phyloP scores from a whole-genome alignment of 2,329 filamentous ascomycete species.

The Pezicula neosporulosa region DNA sequence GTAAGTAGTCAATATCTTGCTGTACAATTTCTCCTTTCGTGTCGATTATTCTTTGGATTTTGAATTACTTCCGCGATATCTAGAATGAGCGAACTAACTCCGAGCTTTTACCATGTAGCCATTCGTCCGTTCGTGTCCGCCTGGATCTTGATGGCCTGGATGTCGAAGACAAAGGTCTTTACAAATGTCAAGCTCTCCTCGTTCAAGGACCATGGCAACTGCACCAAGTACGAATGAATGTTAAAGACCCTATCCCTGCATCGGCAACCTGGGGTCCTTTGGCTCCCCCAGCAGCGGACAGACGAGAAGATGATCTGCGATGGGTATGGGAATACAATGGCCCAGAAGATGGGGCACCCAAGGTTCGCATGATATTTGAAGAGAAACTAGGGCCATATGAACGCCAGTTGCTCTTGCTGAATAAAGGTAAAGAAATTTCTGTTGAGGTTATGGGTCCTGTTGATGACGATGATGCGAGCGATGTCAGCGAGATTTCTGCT shows the following conservation, averaged over 20 bases:
- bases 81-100: too few species aligned
- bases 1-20: too few species aligned
- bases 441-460: not conserved
- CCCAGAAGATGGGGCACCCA: conserved; percentile 36
- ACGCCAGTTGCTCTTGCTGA: conserved; percentile 41
- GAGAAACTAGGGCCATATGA: conserved; percentile 52
- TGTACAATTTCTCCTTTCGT: too few species aligned
- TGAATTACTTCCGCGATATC: too few species aligned
- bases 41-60: too few species aligned
- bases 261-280: conserved; percentile 20
- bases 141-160: conserved; percentile 30
- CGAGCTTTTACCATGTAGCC: not conserved
- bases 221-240: conserved; percentile 16
- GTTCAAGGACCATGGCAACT: conserved; percentile 21
- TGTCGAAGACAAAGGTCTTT: conserved; percentile 37
- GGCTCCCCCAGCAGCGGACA: conserved; percentile 17
- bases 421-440: conserved; percentile 20
- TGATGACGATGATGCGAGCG: not conserved
- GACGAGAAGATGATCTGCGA: conserved; percentile 32
- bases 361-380: conserved; percentile 43
- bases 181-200: conserved; percentile 38
- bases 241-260: conserved; percentile 32
- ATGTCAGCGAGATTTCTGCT: not conserved
- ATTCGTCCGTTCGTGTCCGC: conserved; percentile 28
- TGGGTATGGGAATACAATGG: conserved; percentile 56